phyloP scores from a whole-genome alignment of 108 stramenopile species.

The Skeletonema tropicum region DNA sequence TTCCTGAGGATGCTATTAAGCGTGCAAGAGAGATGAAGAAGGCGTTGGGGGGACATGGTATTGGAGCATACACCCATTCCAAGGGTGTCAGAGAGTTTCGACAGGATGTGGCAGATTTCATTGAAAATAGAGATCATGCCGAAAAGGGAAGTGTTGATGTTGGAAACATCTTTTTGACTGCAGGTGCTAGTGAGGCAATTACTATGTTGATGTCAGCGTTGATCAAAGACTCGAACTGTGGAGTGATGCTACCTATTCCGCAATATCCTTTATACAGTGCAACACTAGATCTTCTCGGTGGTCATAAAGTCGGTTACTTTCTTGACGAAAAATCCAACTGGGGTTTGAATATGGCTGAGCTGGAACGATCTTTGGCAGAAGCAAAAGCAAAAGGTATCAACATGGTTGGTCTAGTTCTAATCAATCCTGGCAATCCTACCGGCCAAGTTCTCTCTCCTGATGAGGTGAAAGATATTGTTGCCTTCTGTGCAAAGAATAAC shows the following conservation, averaged over 20 bases:
- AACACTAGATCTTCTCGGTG: conserved; percentile 82
- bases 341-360: conserved; percentile 79
- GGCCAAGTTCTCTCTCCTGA: conserved; percentile 83
- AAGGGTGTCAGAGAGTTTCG: conserved; percentile 80
- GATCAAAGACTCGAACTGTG: conserved; percentile 65
- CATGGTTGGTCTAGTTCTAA: conserved; percentile 88
- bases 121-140: conserved; percentile 75
- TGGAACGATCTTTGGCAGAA: conserved; percentile 72
- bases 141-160: conserved; percentile 65
- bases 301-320: conserved; percentile 88
- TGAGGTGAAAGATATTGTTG: conserved; percentile 81
- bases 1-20: conserved; percentile 73
- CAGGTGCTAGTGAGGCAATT: conserved; percentile 93
- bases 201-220: conserved; percentile 78
- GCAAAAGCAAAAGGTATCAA: conserved; percentile 66
- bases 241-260: conserved; percentile 95
- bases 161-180: conserved; percentile 92
- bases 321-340: conserved; percentile 87
- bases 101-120: conserved; percentile 86
- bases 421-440: conserved; percentile 99
- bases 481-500: conserved; percentile 83
- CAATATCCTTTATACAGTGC: conserved; percentile 98
- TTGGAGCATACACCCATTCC: conserved; percentile 84
- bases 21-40: conserved; percentile 66
- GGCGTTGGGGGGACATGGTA: conserved; percentile 62